Percentiles rank a stretch among this genome's conserved stretches.
Conservation (phyloP, 2,329 filamentous ascomycete genomes). For the Fusarium burgessii region DNA sequence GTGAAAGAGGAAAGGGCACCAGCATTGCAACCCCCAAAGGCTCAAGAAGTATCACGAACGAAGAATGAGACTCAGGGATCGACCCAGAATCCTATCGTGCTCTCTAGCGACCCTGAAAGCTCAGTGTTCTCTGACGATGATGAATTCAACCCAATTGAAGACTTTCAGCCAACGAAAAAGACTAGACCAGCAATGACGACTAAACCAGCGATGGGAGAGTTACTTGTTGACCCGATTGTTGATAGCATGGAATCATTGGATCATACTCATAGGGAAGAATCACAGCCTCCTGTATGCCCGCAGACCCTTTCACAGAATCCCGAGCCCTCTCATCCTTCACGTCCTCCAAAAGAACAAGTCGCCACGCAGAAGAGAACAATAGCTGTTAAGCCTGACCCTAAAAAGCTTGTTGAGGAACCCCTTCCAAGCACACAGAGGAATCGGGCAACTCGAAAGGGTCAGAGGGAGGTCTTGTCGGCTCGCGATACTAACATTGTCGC, state of each 20-base stretch:
- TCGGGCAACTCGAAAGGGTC: neutral
- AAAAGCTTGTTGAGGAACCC: neutral
- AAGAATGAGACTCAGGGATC: neutral
- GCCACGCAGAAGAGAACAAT: neutral
- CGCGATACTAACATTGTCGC: constrained; percentile 26
- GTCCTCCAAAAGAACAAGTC: neutral
- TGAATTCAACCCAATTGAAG: neutral
- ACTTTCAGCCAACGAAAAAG: neutral
- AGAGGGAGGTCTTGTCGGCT: constrained; percentile 4
- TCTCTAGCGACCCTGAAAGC: constrained; percentile 36
- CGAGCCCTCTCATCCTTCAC: neutral
- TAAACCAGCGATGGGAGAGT: neutral
- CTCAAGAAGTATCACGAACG: neutral
- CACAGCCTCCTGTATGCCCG: neutral
- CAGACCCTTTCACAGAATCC: neutral
- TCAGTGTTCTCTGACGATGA: constrained; percentile 6
- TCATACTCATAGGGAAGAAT: neutral
- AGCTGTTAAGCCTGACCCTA: neutral
- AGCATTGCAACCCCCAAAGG: neutral
- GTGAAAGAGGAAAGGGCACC: neutral
- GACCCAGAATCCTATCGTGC: constrained; percentile 20
- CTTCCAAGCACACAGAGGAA: neutral
- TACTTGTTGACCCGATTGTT: neutral
- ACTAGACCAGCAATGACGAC: neutral
- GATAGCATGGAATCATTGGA: neutral